phyloP scores from a whole-genome alignment of 208 protist genomes.

The Trypanosoma cruzi region DNA sequence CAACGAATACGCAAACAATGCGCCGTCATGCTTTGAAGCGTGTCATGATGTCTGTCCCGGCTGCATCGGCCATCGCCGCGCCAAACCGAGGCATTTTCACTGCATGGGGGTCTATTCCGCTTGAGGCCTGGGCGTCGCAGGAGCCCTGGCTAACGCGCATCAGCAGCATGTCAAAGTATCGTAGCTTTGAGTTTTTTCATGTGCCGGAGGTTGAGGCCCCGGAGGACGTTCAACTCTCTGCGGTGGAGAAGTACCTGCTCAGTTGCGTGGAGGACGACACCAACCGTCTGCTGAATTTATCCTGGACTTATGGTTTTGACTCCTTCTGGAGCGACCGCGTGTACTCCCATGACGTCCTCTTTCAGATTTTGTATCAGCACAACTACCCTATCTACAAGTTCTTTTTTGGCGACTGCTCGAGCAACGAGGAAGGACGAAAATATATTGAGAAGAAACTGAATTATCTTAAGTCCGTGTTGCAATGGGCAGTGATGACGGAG shows the following conservation, averaged over 20 bases:
- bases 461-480: conserved; percentile 79
- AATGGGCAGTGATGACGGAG: conserved; percentile 79
- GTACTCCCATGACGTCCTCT: conserved; percentile 70
- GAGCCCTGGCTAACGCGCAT: conserved; percentile 82
- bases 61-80: conserved; percentile 11
- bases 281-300: conserved; percentile 69
- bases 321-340: conserved; percentile 90
- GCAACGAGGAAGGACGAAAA: conserved; percentile 61
- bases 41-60: conserved; percentile 13
- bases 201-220: conserved; percentile 65
- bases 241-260: conserved; percentile 80
- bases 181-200: conserved; percentile 90
- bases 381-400: conserved; percentile 60
- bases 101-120: conserved; percentile 70
- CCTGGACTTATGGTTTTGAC: conserved; percentile 91
- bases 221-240: conserved; percentile 48
- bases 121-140: conserved; percentile 56
- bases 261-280: conserved; percentile 87
- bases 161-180: conserved; percentile 68
- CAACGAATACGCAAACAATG: conserved; percentile 25
- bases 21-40: conserved; percentile 31
- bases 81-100: conserved; percentile 78
- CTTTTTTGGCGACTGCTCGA: conserved; percentile 76
- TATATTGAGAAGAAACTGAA: conserved; percentile 84
- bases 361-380: conserved; percentile 65